Base-by-base conservation (phyloP, 1,284 basidiomycete species). In the Pulchroboletus neoregius region DNA sequence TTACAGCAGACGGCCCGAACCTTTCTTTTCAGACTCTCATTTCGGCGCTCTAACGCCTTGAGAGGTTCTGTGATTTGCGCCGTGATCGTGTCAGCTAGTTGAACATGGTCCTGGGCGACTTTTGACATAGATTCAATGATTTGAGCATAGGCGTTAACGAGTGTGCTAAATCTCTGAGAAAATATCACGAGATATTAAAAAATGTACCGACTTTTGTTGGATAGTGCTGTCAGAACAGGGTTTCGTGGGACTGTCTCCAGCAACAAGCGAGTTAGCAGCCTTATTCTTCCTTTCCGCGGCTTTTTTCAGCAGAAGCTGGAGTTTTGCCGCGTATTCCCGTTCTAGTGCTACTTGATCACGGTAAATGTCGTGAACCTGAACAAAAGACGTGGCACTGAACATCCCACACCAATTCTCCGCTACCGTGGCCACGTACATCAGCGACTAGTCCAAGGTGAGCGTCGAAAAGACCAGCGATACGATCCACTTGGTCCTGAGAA, bases 311-410 rank as follows among this genome's bases (percentile, higher is more conserved):
- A 91, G 65, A 12, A 70, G 64, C 58, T 85, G 79, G 15, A 90
- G 69, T 58, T 85, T 89, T 15, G 67, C 60, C 1, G 86, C 83
- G 60, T 88, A 90, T 58, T 91, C 87, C 43, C 81, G 78, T 63
- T 91, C 88, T 11, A 91, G 69, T 11, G 71, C 73, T 13, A 71
- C 79, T 34, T 82, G 74, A 45, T 84, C 84, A 43, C 73, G 71
- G 59, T 87, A 82, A 39, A 90, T 60, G 39, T 90, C 86, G 43
- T 85, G 78, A 43, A 84, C 74, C 86, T 89, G 57, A 26, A 35
- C 13, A 44, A 45, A 46, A 3, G 41, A 39, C 39, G n/a, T n/a
- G n/a, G 12, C 43, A 37, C 34, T 52, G 20, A 44, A 23, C 9
- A 36, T 50, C 41, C 32, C 30, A 46, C 40, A 35, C 40, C 32